Evolutionary conservation across 148 eudicot genomes (phyloP).

Genomic region (Rhododendron vialii): DNA sequence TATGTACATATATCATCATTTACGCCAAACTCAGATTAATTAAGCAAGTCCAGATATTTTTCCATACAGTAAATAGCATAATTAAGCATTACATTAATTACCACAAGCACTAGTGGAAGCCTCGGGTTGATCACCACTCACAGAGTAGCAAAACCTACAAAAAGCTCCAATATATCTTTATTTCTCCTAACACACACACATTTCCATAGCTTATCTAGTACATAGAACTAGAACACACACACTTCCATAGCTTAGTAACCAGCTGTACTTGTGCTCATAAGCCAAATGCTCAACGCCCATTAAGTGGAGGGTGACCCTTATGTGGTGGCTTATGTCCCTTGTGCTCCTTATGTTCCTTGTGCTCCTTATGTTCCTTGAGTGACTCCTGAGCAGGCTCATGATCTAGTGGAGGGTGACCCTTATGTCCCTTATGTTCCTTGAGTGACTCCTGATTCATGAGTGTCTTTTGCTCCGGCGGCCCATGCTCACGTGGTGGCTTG

Average conservation of each 20-base stretch:
- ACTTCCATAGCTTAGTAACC: background rate
- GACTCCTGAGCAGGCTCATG: background rate
- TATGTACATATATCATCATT: too few relatives aligned
- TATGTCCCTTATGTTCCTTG: too few relatives aligned
- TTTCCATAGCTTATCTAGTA: background rate
- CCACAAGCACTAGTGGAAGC: background rate
- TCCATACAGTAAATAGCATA: too few relatives aligned
- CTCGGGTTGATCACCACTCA: background rate
- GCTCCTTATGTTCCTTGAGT: background rate
- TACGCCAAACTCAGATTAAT: background rate
- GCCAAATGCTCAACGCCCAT: background rate
- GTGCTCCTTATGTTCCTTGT: too few relatives aligned
- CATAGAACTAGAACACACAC: background rate
- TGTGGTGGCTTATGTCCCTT: background rate
- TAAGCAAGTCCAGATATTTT: background rate
- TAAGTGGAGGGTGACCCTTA: background rate
- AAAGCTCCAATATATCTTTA: background rate
- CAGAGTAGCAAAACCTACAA: background rate
- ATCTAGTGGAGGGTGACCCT: background rate
- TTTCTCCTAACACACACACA: background rate
- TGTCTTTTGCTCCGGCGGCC: too few relatives aligned
- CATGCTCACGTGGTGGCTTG: background rate
- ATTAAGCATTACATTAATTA: background rate
- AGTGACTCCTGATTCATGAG: too few relatives aligned
- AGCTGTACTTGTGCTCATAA: background rate